Evolutionary conservation across 2,329 filamentous ascomycete species (phyloP), one percentile per base, ranked within the genome.

Genomic region (Epichloe typhina): DNA sequence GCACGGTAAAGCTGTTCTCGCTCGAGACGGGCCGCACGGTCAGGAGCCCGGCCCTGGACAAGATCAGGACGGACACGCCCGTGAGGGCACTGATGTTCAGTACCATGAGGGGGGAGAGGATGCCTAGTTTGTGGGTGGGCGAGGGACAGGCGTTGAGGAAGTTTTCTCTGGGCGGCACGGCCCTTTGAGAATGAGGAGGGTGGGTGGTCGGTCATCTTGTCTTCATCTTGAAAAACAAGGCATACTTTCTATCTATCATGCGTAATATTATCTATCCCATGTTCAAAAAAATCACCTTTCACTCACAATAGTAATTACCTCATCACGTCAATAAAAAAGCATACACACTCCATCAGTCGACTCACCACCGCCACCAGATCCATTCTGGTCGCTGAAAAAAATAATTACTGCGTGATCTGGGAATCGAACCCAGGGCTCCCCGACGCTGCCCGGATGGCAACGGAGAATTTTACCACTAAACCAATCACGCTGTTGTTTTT

Each of bases 1-100:
- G 70, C 11, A 69, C 62, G 0, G 64, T 80, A 0, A 67, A 58
- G 1, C 55, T 80, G 12, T 79, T 77, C 56, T 79, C 76, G 8
- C 58, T 77, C 6, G 57, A 55, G 7, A 72, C 70, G 2, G 77
- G 77, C 0, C 54, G 64, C 11, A 58, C 60, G 11, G 54, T 80
- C 5, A 53, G 53, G 3, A 58, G 55, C 11, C 53, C 58, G 0
- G 62, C 51, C 1, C 36, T 71, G 17, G 62, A 59, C 0, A 17
- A 38, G 2, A 33, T 66, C 5, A 45, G 36, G 19, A 48, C 55
- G 0, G 56, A 57, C 4, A 59, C 59, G 21, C 70, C 72, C 0
- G 57, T 77, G 21, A 66, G 63, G 53, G 62, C 68, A 1, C 50
- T 80, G 17, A 65, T 68, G 64, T 79, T 77, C 48, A 62, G 69